Evolutionary conservation across 2,329 filamentous ascomycete species (phyloP).

Genomic region (Paraconiothyrium brasiliense): DNA sequence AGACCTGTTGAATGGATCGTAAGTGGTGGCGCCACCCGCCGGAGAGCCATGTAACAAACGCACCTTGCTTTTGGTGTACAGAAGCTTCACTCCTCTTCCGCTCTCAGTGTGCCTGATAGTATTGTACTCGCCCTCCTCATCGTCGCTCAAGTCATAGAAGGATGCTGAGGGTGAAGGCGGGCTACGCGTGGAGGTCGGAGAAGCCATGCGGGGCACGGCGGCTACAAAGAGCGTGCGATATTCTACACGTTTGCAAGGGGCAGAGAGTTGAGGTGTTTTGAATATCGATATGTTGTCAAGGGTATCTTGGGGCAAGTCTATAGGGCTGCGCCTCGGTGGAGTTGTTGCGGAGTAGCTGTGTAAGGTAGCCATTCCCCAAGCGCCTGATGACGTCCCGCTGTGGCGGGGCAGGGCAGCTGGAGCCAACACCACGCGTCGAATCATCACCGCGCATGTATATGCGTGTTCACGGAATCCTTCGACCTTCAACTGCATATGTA

Average conservation of each 20-base stretch:
- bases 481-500: background rate
- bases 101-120: conserved; percentile 84
- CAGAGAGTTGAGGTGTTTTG: background rate
- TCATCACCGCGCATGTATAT: conserved; percentile 13
- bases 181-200: conserved; percentile 33
- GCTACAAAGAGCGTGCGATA: conserved; percentile 15
- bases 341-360: conserved; percentile 16
- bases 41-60: conserved; percentile 27
- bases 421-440: conserved; percentile 10
- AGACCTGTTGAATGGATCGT: conserved; percentile 69
- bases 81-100: conserved; percentile 86
- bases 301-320: background rate
- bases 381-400: conserved; percentile 26
- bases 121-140: conserved; percentile 94
- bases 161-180: conserved; percentile 81
- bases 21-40: conserved; percentile 32
- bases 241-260: background rate
- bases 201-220: conserved; percentile 43
- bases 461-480: conserved; percentile 8
- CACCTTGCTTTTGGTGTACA: conserved; percentile 97
- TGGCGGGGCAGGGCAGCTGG: conserved; percentile 10
- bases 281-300: background rate
- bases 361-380: conserved; percentile 6
- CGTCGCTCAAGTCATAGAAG: conserved; percentile 95
- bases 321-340: conserved; percentile 15